phyloP scores from a whole-genome alignment of 106 monocot genomes.

The Platanthera zijinensis region DNA sequence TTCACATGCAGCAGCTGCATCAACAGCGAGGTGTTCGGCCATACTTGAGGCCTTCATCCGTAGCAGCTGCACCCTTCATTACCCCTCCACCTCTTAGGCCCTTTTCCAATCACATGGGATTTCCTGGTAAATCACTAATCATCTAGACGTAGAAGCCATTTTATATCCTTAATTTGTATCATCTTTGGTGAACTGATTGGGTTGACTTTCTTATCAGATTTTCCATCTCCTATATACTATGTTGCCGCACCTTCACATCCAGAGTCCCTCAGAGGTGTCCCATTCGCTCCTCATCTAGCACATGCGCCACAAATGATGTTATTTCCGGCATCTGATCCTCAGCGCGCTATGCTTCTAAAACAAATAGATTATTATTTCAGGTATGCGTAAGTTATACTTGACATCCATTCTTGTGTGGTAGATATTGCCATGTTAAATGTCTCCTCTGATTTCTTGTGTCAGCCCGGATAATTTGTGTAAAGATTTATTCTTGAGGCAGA shows the following conservation, averaged over 20 bases:
- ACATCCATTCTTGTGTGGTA: neutral
- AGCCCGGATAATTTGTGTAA: conserved; percentile 79
- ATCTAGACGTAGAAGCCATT: neutral
- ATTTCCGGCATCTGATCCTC: conserved; percentile 32
- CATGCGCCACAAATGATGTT: conserved; percentile 24
- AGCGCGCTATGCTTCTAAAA: conserved; percentile 26
- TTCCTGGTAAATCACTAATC: conserved; percentile 34
- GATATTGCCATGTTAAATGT: neutral
- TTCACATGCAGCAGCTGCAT: conserved; percentile 14
- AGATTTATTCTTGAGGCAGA: conserved; percentile 60
- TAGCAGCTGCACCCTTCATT: conserved; percentile 32
- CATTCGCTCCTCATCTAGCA: conserved; percentile 40
- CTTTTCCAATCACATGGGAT: conserved; percentile 34
- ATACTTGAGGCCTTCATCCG: conserved; percentile 18
- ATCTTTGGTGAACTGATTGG: conserved; percentile 2
- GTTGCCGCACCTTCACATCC: conserved; percentile 29
- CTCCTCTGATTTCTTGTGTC: conserved; percentile 16
- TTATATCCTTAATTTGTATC: neutral
- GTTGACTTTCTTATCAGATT: conserved; percentile 26
- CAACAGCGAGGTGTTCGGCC: conserved; percentile 25
- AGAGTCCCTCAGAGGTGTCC: conserved; percentile 34
- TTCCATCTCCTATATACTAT: conserved; percentile 47
- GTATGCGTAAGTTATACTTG: conserved; percentile 12
- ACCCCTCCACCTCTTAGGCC: conserved; percentile 24
- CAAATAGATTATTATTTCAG: conserved; percentile 99